Evolutionary conservation across 805 yeast species (phyloP).

Genomic region (Yamadazyma takamatsuzukensis): DNA sequence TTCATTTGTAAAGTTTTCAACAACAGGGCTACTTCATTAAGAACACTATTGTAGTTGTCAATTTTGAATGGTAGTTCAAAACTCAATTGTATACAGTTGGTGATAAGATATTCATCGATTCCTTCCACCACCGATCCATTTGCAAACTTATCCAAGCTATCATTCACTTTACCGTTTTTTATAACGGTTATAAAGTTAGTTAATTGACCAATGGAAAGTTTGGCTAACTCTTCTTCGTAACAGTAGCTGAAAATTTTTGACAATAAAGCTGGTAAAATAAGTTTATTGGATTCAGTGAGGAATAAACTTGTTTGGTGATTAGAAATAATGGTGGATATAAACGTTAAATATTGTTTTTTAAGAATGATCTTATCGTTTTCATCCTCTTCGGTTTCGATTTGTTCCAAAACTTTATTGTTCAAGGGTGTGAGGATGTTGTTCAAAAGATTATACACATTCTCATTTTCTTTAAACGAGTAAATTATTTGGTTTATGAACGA

Average conservation of each 20-base stretch:
- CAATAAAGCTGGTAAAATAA: constrained; percentile 56
- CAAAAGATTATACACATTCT: constrained; percentile 66
- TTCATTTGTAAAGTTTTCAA: constrained; percentile 57
- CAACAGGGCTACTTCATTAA: constrained; percentile 69
- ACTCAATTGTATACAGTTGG: constrained; percentile 60
- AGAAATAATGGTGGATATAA: constrained; percentile 65
- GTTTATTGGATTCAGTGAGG: constrained; percentile 62
- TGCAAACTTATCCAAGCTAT: constrained; percentile 53
- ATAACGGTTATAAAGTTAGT: constrained; percentile 59
- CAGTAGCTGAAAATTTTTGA: constrained; percentile 64
- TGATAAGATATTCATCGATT: constrained; percentile 65
- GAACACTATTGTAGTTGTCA: constrained; percentile 58
- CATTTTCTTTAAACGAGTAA: constrained; percentile 68
- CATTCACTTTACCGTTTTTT: constrained; percentile 67
- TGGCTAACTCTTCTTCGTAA: constrained; percentile 54
- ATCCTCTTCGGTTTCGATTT: constrained; percentile 45
- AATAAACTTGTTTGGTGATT: constrained; percentile 80
- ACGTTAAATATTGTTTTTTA: constrained; percentile 65
- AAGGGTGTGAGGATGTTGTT: constrained; percentile 75
- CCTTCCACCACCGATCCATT: constrained; percentile 57
- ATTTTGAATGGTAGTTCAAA: constrained; percentile 81
- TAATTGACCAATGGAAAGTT: constrained; percentile 65
- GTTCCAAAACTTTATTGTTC: constrained; percentile 51
- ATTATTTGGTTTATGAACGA: constrained; percentile 85
- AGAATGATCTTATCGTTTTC: constrained; percentile 61